Base-by-base conservation (phyloP, 169 alveolate genomes). In the Cryptosporidium sp. region DNA sequence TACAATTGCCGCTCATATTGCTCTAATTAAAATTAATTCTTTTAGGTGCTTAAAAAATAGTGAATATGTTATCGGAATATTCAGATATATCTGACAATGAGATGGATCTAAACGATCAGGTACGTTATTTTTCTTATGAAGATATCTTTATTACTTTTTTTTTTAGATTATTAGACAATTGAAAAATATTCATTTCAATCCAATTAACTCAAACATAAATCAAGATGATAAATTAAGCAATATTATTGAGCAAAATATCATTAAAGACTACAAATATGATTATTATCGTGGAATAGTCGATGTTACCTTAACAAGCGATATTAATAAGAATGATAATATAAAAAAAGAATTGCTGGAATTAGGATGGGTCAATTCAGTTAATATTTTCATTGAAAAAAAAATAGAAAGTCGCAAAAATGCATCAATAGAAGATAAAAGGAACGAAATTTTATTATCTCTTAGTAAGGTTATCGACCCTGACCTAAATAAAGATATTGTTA, bases 381-480 rank as follows among this genome's bases (percentile, higher is more conserved):
- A n/a, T 33, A 44, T 56, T 58, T 21, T 29, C 7, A 35, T 80
- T 26, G 52, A 80, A 65, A 42, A 18, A 60, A 29, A 31, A 42
- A 62, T 4, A 8, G 14, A 53, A 37, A 37, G 44, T 35, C 0
- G 12, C 67, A 56, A 23, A 23, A n/a, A 56, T 8, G 5, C 35
- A 3, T 18, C n/a, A 60, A 35, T 60, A 16, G 75, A 42, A 14
- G 91, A 87, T 4, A 92, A 86, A 35, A 84, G 65, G 7, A 91
- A 86, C 39, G 69, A 80, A 53, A 80, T 92, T 52, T 51, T 92
- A 53, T 86, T 37, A 39, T 69, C 91, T 39, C 85, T 91, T 44
- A 73, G 69, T 70, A 84, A 73, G 86, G 94, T 94, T 69, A 85
- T 85, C 16, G 97, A 94, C 37, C 97, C 97, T 18, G 97, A 94